Evolutionary conservation across 306 rosid species (phyloP).

Genomic region (Prunus padus): DNA sequence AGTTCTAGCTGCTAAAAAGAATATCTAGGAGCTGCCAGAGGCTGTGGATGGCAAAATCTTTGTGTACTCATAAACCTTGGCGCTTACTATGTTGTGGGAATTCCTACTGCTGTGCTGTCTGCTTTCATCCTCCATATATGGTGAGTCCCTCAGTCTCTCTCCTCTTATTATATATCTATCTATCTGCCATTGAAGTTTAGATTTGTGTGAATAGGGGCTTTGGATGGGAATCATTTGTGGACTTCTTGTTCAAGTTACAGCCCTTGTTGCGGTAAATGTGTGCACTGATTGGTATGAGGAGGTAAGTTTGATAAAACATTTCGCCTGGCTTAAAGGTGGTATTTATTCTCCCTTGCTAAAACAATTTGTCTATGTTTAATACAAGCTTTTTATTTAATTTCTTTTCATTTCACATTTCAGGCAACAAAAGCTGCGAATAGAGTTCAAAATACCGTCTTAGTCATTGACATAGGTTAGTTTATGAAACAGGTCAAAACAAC

Average conservation of each 20-base stretch:
- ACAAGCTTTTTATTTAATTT: neutral
- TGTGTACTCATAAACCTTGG: conserved; percentile 58
- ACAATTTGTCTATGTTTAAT: neutral
- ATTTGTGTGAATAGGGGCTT: conserved; percentile 38
- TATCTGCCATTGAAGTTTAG: neutral
- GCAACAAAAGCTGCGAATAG: conserved; percentile 39
- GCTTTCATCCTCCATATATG: conserved; percentile 50
- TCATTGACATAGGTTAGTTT: conserved; percentile 13
- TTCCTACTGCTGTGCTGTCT: conserved; percentile 51
- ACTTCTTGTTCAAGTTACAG: conserved; percentile 50
- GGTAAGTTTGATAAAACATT: conserved; percentile 23
- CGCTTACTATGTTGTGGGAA: conserved; percentile 59
- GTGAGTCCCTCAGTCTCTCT: conserved; percentile 26
- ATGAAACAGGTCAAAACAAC: neutral
- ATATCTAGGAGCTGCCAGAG: conserved; percentile 61
- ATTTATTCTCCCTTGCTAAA: neutral
- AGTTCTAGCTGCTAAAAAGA: conserved; percentile 3
- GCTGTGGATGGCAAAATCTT: conserved; percentile 74
- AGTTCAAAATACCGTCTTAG: conserved; percentile 21
- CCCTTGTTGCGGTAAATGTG: conserved; percentile 33
- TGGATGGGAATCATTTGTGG: conserved; percentile 70
- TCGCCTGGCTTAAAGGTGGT: no score
- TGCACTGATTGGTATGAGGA: conserved; percentile 48
- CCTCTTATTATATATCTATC: neutral
- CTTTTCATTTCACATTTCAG: conserved; percentile 28